phyloP scores from a whole-genome alignment of 805 yeast genomes.

The Aciculoconidium aculeatum region DNA sequence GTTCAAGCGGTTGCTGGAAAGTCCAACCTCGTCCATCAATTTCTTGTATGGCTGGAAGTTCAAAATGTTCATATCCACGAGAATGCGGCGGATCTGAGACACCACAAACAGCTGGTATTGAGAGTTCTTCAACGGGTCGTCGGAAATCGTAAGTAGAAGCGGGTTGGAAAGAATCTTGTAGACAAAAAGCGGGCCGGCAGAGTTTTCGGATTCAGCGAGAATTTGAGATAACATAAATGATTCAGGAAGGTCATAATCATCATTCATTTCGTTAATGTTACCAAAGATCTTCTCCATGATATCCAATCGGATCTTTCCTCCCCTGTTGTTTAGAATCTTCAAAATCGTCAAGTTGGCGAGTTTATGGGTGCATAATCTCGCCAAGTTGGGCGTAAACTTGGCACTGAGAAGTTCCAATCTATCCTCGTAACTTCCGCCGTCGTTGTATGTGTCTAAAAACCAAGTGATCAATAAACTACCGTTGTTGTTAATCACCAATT shows the following conservation, averaged over 20 bases:
- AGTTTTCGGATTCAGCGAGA: conserved; percentile 60
- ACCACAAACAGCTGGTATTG: conserved; percentile 50
- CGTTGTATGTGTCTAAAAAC: conserved; percentile 74
- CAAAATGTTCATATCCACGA: conserved; percentile 52
- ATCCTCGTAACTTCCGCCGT: conserved; percentile 33
- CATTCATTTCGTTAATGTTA: conserved; percentile 23
- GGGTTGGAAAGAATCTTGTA: conserved; percentile 77
- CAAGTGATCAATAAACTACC: conserved; percentile 89
- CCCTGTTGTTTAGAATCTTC: conserved; percentile 67
- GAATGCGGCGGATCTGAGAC: conserved; percentile 54
- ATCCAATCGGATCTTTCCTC: too few relatives aligned
- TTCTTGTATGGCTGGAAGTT: conserved; percentile 72
- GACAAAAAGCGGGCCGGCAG: conserved; percentile 51
- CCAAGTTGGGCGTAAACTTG: conserved; percentile 56
- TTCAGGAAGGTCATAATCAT: conserved; percentile 22
- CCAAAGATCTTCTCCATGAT: conserved; percentile 68
- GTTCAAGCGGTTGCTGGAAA: conserved; percentile 34
- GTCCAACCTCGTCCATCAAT: conserved; percentile 87
- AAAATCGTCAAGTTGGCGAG: conserved; percentile 77
- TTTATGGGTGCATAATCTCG: conserved; percentile 67
- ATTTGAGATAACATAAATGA: conserved; percentile 50
- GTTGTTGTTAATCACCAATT: conserved; percentile 74
- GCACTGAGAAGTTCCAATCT: conserved; percentile 63
- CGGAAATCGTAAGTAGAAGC: conserved; percentile 32
- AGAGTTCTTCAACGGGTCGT: conserved; percentile 11